phyloP scores from a whole-genome alignment of 805 yeast genomes.

The Scheffersomyces stipitis region DNA sequence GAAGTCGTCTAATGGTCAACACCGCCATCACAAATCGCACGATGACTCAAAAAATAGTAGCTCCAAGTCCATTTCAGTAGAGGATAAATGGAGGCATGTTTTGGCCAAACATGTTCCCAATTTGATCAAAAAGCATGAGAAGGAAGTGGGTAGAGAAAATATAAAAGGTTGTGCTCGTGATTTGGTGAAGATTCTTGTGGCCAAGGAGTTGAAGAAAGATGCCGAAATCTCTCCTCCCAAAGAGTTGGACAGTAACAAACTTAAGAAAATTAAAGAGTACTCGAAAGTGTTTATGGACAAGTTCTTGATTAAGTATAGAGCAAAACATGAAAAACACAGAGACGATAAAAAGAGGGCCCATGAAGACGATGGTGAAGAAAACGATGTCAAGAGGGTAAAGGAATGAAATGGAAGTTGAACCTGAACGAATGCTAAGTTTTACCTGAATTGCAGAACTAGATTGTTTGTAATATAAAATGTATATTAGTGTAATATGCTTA shows the following conservation, averaged over 20 bases:
- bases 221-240: slow-evolving; percentile 46
- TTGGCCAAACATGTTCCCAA: slow-evolving; percentile 83
- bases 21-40: background rate
- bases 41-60: background rate
- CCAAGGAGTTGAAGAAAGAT: slow-evolving; percentile 62
- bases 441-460: no score
- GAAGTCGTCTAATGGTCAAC: background rate
- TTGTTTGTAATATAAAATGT: no score
- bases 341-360: slow-evolving; percentile 3
- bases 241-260: slow-evolving; percentile 63
- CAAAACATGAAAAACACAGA: slow-evolving; percentile 26
- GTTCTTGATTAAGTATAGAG: slow-evolving; percentile 48
- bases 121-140: slow-evolving; percentile 62
- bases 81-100: slow-evolving; percentile 40
- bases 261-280: slow-evolving; percentile 67
- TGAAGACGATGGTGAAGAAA: slow-evolving; percentile 3
- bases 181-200: slow-evolving; percentile 62
- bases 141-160: slow-evolving; percentile 68
- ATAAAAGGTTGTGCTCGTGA: slow-evolving; percentile 79
- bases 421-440: no score
- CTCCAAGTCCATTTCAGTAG: slow-evolving; percentile 8
- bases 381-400: slow-evolving; percentile 2
- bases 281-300: slow-evolving; percentile 66
- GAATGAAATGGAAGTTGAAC: slow-evolving; percentile 2
- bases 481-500: no score